A percentile compares a stretch with the other conserved stretches of the same genome.
Conservation (phyloP, 2,329 filamentous ascomycete genomes). For the Stagonosporopsis vannaccii region DNA sequence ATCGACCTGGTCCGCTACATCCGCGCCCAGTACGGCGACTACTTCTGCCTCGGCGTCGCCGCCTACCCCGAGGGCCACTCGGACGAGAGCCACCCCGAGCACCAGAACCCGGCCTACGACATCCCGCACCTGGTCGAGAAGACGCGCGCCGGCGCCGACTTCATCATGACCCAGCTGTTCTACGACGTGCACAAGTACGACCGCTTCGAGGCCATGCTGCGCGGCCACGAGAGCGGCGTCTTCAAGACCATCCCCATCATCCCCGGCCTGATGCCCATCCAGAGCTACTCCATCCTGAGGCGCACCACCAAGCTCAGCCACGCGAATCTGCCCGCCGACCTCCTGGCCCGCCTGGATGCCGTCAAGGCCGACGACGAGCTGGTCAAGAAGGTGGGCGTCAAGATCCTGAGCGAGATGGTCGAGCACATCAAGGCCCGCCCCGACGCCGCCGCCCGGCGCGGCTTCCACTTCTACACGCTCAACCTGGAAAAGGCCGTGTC, state of each 20-base stretch:
- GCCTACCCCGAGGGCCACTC: conserved; percentile 95
- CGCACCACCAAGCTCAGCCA: conserved; percentile 94
- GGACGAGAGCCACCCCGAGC: conserved; percentile 86
- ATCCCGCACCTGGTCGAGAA: conserved; percentile 91
- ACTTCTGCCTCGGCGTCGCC: conserved; percentile 95
- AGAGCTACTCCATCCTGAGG: conserved; percentile 95
- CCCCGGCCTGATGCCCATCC: conserved; percentile 95
- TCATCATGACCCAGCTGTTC: conserved; percentile 98
- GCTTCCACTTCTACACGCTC: conserved; percentile 97
- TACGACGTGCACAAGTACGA: conserved; percentile 88
- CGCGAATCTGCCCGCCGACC: conserved; percentile 75
- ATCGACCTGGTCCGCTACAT: conserved; percentile 92
- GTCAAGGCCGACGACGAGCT: conserved; percentile 82
- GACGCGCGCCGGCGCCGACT: conserved; percentile 88
- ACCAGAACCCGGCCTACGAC: conserved; percentile 71
- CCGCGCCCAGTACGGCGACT: conserved; percentile 82
- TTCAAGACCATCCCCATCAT: conserved; percentile 91
- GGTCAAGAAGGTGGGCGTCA: conserved; percentile 80
- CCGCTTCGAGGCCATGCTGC: conserved; percentile 76
- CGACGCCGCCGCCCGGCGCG: conserved; percentile 53
- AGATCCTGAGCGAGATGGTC: conserved; percentile 85
- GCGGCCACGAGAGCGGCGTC: conserved; percentile 80
- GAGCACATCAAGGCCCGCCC: conserved; percentile 74
- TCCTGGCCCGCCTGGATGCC: conserved; percentile 73
- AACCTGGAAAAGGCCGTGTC: conserved; percentile 96